Evolutionary conservation across 371 early-diverging fungal species (phyloP).

Genomic region (Smittium mucronatum): DNA sequence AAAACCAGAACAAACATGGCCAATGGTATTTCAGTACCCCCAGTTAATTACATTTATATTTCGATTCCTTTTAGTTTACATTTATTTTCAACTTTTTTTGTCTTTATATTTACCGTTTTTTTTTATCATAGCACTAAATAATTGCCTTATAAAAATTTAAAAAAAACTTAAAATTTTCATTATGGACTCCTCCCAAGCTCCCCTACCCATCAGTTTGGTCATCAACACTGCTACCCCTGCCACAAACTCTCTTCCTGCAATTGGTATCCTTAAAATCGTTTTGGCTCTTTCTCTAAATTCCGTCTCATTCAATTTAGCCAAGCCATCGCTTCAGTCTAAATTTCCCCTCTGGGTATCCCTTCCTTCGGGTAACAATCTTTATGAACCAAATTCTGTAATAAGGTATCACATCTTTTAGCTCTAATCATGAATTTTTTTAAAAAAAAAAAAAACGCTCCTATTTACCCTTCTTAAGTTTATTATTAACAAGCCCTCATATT

Average conservation of each 20-base stretch:
- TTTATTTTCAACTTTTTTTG: no score
- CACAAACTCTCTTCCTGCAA: slow-evolving; percentile 28
- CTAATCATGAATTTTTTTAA: neutral
- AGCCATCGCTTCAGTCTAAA: slow-evolving; percentile 19
- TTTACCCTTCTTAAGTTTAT: no score
- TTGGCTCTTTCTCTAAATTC: slow-evolving; percentile 23
- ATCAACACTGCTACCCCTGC: slow-evolving; percentile 11
- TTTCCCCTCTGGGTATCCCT: slow-evolving; percentile 24
- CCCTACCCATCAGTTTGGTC: neutral
- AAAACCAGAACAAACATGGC: no score
- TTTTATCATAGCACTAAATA: no score
- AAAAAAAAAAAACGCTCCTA: no score
- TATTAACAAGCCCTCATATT: slow-evolving; percentile 11
- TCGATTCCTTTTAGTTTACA: no score
- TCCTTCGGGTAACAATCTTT: neutral
- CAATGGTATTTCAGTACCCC: no score
- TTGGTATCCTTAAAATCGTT: slow-evolving; percentile 26
- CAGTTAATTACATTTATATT: no score
- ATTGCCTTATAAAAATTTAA: no score
- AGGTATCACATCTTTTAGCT: neutral
- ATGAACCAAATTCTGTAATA: slow-evolving; percentile 6
- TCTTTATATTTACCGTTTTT: no score
- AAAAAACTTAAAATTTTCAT: no score
- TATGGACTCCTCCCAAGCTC: no score
- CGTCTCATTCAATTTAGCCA: slow-evolving; percentile 14